A percentile compares a stretch with the other conserved stretches of the same genome.
phyloP scores from a whole-genome alignment of 225 moss, liverwort and hornwort species.

The Polytrichum formosum region DNA sequence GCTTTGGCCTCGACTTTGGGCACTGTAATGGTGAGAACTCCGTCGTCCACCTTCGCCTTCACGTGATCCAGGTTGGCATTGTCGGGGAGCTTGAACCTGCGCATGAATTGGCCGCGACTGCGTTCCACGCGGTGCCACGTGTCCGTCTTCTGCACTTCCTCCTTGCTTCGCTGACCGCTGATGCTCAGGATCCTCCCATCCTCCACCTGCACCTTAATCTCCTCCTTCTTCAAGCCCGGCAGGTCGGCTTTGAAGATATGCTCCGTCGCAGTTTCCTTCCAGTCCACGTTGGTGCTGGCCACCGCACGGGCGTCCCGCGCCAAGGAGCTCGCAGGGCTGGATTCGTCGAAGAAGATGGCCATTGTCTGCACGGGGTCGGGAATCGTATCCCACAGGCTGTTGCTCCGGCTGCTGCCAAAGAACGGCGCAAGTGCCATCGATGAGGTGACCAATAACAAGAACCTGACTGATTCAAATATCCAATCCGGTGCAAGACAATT shows the following conservation, averaged over 20 bases:
- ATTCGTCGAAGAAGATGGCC: not conserved
- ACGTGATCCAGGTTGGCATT: conserved; percentile 9
- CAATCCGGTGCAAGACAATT: no score
- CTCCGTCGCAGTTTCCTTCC: conserved; percentile 22
- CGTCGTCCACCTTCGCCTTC: conserved; percentile 9
- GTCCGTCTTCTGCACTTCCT: conserved; percentile 10
- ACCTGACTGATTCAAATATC: no score
- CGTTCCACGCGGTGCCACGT: conserved; percentile 16
- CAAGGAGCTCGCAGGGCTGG: not conserved
- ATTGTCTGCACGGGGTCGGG: conserved; percentile 2
- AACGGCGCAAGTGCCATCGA: conserved; percentile 10
- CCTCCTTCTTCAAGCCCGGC: conserved; percentile 14
- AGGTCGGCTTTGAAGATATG: conserved; percentile 37
- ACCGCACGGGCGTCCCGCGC: conserved; percentile 17
- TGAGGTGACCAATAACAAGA: no score
- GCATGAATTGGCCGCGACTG: conserved; percentile 9
- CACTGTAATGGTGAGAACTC: conserved; percentile 7
- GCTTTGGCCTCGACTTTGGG: conserved; percentile 8
- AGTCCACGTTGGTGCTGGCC: conserved; percentile 17
- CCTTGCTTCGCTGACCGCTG: conserved; percentile 11
- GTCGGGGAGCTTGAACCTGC: conserved; percentile 6
- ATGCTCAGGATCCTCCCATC: conserved; percentile 9
- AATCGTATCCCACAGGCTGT: not conserved
- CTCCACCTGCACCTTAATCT: conserved; percentile 14
- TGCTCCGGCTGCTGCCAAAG: not conserved